phyloP scores from a whole-genome alignment of 73 alveolate species.

The Symbiodinium pilosum region DNA sequence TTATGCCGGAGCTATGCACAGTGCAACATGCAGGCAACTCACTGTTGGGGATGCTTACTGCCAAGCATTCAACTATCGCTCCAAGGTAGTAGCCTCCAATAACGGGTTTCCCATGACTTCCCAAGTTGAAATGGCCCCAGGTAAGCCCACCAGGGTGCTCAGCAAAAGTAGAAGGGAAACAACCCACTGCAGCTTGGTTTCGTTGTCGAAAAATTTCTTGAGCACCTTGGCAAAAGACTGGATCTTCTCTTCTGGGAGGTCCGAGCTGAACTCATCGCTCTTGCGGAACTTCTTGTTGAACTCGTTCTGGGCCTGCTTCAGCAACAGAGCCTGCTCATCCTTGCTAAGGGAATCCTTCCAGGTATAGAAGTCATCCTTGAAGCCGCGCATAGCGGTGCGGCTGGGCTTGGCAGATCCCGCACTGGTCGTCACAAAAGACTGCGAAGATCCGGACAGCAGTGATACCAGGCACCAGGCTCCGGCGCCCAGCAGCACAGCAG shows the following conservation, averaged over 20 bases:
- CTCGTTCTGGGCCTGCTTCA: constrained; percentile 39
- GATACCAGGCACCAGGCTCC: not conserved
- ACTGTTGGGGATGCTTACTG: too few relatives aligned
- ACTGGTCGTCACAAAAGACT: not conserved
- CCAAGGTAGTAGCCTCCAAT: not conserved
- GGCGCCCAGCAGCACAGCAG: not conserved
- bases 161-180: not conserved
- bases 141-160: too few relatives aligned
- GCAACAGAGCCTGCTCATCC: constrained; percentile 6
- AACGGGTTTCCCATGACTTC: not conserved
- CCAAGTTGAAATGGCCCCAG: too few relatives aligned
- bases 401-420: not conserved
- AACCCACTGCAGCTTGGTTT: not conserved
- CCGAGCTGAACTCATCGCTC: constrained; percentile 52
- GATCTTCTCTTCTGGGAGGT: constrained; percentile 72
- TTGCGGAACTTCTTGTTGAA: constrained; percentile 38
- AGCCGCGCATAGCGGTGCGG: constrained; percentile 84
- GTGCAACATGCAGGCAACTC: too few relatives aligned
- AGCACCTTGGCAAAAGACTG: constrained; percentile 67
- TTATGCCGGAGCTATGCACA: too few relatives aligned
- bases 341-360: constrained; percentile 37
- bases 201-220: constrained; percentile 88
- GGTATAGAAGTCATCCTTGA: constrained; percentile 88
- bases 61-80: too few relatives aligned
- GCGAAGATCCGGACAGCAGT: not conserved